Conservation (phyloP, 1,139 yeast genomes). For the Hyphopichia burtonii region DNA sequence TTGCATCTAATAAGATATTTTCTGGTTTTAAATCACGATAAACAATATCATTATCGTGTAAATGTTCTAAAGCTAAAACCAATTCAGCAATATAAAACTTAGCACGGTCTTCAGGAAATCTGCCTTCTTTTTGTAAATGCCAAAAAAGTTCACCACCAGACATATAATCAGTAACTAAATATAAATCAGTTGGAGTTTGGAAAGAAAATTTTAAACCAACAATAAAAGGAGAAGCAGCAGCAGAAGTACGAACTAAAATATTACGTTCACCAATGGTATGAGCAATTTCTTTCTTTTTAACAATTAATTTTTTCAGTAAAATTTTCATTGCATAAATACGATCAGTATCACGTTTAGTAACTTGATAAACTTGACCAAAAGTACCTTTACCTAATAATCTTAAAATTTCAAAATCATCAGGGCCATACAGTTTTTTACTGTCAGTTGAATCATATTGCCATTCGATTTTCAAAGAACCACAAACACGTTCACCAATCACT, state of each 20-base stretch:
- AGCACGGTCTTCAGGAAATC: conserved; percentile 84
- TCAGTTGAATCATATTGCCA: conserved; percentile 69
- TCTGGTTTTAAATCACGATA: conserved; percentile 96
- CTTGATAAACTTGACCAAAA: conserved; percentile 96
- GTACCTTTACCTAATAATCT: conserved; percentile 93
- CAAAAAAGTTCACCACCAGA: conserved; percentile 96
- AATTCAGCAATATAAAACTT: conserved; percentile 93
- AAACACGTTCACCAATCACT: conserved; percentile 70
- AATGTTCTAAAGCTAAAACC: conserved; percentile 85
- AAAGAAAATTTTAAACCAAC: conserved; percentile 94
- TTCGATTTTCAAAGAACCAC: conserved; percentile 73
- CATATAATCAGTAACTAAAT: conserved; percentile 95
- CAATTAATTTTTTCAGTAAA: conserved; percentile 88
- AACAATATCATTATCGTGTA: conserved; percentile 87
- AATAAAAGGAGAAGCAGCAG: conserved; percentile 84
- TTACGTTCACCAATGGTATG: conserved; percentile 97
- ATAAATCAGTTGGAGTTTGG: conserved; percentile 90
- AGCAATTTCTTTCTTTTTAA: conserved; percentile 93
- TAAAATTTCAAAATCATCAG: conserved; percentile 89
- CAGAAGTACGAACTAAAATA: conserved; percentile 82
- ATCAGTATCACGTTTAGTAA: conserved; percentile 81
- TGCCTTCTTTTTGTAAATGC: conserved; percentile 89
- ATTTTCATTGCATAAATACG: conserved; percentile 97
- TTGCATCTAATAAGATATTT: conserved; percentile 87
- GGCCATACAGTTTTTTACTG: conserved; percentile 77